Percentiles rank a stretch among this genome's conserved stretches.
These are phyloP conservation scores for Sporobolomyces roseus DNA, from an alignment of 768 basidiomycete genomes.

Conservation along the genomic window DNA sequence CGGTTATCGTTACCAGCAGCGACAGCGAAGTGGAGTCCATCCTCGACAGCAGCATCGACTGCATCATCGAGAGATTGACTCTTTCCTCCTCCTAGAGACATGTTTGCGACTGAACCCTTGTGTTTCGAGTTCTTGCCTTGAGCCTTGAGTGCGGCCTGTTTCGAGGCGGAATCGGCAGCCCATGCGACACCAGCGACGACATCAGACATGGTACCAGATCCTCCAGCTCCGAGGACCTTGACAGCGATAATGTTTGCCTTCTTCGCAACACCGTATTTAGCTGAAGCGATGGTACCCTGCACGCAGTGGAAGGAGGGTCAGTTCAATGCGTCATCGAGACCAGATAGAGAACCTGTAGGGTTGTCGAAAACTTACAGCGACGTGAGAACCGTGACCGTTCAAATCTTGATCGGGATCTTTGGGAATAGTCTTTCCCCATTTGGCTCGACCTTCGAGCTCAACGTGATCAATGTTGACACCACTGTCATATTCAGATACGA, in stretches of 20 bases:
- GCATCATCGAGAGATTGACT: slow-evolving; percentile 74
- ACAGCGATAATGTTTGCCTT: slow-evolving; percentile 80
- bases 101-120: slow-evolving; percentile 87
- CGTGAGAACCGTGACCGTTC: slow-evolving; percentile 78
- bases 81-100: slow-evolving; percentile 96
- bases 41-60: slow-evolving; percentile 76
- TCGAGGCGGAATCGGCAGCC: slow-evolving; percentile 60
- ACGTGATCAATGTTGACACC: slow-evolving; percentile 81
- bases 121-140: slow-evolving; percentile 70
- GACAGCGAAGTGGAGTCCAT: slow-evolving; percentile 91
- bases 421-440: slow-evolving; percentile 92
- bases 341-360: neutral
- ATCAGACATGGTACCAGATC: slow-evolving; percentile 90
- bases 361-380: slow-evolving; percentile 36
- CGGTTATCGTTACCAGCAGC: slow-evolving; percentile 56
- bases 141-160: slow-evolving; percentile 57
- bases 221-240: slow-evolving; percentile 84
- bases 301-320: neutral
- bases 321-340: neutral
- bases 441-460: slow-evolving; percentile 83
- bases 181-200: slow-evolving; percentile 83
- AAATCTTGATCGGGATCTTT: slow-evolving; percentile 80
- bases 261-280: slow-evolving; percentile 94
- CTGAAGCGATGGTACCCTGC: slow-evolving; percentile 73
- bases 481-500: slow-evolving; percentile 50